Conservation (phyloP, 305 asterid genomes). For the Euphrasia arctica region DNA sequence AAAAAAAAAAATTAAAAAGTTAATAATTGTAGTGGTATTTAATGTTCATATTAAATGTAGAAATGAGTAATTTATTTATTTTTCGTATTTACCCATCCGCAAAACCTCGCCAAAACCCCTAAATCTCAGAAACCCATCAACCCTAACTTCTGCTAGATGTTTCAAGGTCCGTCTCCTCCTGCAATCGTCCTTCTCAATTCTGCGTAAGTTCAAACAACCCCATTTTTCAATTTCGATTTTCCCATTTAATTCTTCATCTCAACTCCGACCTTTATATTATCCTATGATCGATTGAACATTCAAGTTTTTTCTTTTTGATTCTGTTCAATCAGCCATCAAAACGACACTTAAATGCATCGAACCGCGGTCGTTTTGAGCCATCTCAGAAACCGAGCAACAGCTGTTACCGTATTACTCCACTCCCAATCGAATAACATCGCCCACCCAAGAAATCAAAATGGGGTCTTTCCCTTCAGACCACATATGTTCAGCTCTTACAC, state of each 20-base stretch:
- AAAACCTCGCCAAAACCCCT: conserved; percentile 2
- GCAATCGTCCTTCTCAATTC: neutral
- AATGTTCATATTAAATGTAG: no score
- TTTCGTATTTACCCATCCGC: neutral
- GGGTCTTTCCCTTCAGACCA: conserved; percentile 35
- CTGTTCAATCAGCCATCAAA: neutral
- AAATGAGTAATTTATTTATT: no score
- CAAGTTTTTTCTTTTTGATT: neutral
- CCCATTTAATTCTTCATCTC: neutral
- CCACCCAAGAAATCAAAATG: conserved; percentile 31
- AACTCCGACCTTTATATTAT: neutral
- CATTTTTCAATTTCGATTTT: neutral
- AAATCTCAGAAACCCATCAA: neutral
- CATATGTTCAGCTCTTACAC: conserved; percentile 44
- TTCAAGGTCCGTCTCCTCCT: neutral
- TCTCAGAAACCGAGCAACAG: conserved; percentile 33
- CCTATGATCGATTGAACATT: conserved; percentile 18
- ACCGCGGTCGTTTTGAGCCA: conserved; percentile 38
- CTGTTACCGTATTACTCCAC: conserved; percentile 24
- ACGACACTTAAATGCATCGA: conserved; percentile 52
- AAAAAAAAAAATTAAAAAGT: no score
- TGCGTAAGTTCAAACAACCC: neutral
- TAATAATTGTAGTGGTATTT: no score
- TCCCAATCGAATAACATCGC: conserved; percentile 30
- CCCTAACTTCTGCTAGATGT: neutral